Base-by-base conservation (phyloP, 2,329 filamentous ascomycete genomes). In the Cyclaneusma minus region DNA sequence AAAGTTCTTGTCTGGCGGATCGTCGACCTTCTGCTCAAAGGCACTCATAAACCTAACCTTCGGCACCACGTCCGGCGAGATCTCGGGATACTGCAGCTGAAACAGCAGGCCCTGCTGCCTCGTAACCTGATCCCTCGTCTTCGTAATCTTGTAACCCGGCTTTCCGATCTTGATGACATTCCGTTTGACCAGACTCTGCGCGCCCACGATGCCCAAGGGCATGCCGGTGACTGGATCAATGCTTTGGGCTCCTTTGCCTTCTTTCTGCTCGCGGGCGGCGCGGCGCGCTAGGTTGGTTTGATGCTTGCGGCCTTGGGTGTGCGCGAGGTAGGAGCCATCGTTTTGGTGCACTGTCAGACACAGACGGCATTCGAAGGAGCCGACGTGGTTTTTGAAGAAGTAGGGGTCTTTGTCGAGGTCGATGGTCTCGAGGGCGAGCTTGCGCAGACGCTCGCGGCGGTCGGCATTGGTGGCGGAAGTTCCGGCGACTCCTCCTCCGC, bases 381-480 rank as follows among this genome's bases (percentile, higher is more conserved):
- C 89, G 44, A 95, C 82, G 55, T 98, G 87, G 63, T 98, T 98
- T 55, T 92, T 92, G 75, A 98, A 98, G 64, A 95, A 94, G 68
- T 95, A 98, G 0, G 89, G 89, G 58, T 98, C 89, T 59, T 94
- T 95, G 58, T 95, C 89, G 36, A 95, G 80, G 60, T 95, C 87
- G 64, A 98, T 98, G 29, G 84, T 91, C 59, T 98, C 89, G 47
- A 98, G 81, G 31, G 89, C 89, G 48, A 98, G 84, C 61, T 94
- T 94, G 54, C 87, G 84, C 20, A 98, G 77, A 36, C 89, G 85
- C 55, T 98, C 89, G 50, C 89, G 82, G 32, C 89, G 83, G 67
- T 95, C 89, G 38, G 89, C 87, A 55, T 95, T 95, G 35, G 84
- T 92, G 32, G 84, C 82, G 44, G 78, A 85, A 47, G 83, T 73